Conservation (phyloP, 192 early-diverging fungal species). For the Linnemannia elongata region DNA sequence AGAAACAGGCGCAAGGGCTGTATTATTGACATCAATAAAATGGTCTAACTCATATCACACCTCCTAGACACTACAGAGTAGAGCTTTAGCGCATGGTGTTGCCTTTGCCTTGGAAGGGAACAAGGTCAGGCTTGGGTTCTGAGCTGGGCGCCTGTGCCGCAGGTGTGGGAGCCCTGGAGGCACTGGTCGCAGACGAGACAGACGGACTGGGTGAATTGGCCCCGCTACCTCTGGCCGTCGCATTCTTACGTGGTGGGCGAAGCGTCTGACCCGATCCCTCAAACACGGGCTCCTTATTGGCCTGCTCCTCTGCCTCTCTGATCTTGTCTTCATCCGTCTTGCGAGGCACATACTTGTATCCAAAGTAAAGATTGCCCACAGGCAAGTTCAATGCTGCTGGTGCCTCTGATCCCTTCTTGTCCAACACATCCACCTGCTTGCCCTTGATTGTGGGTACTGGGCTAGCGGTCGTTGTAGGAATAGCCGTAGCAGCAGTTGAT, state of each 20-base stretch:
- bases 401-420: slow-evolving; percentile 45
- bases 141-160: slow-evolving; percentile 13
- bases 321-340: slow-evolving; percentile 60
- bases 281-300: slow-evolving; percentile 38
- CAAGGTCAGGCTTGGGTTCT: slow-evolving; percentile 37
- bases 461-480: not conserved
- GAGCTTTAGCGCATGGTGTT: slow-evolving; percentile 44
- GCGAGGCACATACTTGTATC: slow-evolving; percentile 82
- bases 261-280: slow-evolving; percentile 68
- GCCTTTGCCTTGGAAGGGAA: slow-evolving; percentile 49
- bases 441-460: not conserved
- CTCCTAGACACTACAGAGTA: not conserved
- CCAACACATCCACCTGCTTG: slow-evolving; percentile 40
- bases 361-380: slow-evolving; percentile 92
- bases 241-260: slow-evolving; percentile 63
- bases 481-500: not conserved
- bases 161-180: slow-evolving; percentile 26
- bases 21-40: too few species aligned
- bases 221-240: slow-evolving; percentile 44
- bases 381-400: slow-evolving; percentile 87
- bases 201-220: slow-evolving; percentile 52
- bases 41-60: too few species aligned
- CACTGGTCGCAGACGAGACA: slow-evolving; percentile 22
- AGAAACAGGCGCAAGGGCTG: too few species aligned
- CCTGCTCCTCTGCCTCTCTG: slow-evolving; percentile 22